Evolutionary conservation across 2,329 filamentous ascomycete genomes (phyloP), one percentile per base, ranked within the genome.

Genomic region (Pezizomycotina sp.): DNA sequence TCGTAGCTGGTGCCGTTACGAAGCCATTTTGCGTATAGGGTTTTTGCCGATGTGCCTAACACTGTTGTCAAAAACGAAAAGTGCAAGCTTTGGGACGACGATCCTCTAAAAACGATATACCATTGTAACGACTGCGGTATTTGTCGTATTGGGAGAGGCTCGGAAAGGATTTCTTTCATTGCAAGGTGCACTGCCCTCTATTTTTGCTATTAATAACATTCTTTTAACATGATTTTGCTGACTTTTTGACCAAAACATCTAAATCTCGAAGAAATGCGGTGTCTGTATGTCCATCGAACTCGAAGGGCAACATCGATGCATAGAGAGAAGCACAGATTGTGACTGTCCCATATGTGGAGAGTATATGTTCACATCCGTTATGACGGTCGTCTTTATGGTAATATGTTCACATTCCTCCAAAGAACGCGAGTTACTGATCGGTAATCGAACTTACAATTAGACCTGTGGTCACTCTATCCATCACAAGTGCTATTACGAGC

Each of bases 161-260:
- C 98, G 19, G 89, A 3, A 95, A 92, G 55, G 89, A 98, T 55
- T 98, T 92, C 55, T 84, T 91, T 53, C 89, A 98, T 58, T 98
- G 89, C 77, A 91, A 92, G 70, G 82, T 86, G 61, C 56, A 60
- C 50, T 16, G 16, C 26, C 30, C 31, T 26, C 15, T 31, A 19
- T 28, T 18, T 18, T 18, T 6, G 10, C 5, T 6, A 21, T 15
- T 12, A 6, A 26, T 25, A 21, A 8, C 12, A 19, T 12, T 14
- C 27, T 8, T 18, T 20, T 24, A 29, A n/a, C 33, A 16, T 18
- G 20, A 15, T 26, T 28, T 25, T 38, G 31, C 54, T 60, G 46
- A 59, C 46, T 12, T 13, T 34, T 14, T 14, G 20, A 30, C 16
- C 14, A 13, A 15, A 23, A 22, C 20, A 23, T 19, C 19, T 31